Conservation (phyloP, 2,329 filamentous ascomycete species). For the Magnaporthiopsis poae region DNA sequence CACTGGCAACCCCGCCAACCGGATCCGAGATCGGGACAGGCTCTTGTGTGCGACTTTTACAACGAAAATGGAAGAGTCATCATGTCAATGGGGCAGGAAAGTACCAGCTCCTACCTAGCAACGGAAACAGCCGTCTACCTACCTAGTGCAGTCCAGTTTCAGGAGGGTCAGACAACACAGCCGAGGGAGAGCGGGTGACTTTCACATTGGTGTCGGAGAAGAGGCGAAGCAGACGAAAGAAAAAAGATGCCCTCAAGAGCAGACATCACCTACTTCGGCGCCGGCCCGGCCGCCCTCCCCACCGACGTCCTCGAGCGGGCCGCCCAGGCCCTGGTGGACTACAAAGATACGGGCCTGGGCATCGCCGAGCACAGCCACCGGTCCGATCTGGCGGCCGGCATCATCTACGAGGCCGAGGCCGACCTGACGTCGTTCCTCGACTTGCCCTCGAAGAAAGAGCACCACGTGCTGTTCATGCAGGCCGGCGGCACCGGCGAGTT, state of each 20-base stretch:
- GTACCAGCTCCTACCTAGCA: not conserved
- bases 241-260: conserved; percentile 13
- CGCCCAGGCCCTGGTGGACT: conserved; percentile 70
- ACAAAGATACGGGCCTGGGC: conserved; percentile 68
- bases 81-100: not conserved
- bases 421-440: conserved; percentile 65
- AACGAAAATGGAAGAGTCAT: not conserved
- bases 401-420: conserved; percentile 69
- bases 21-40: not conserved
- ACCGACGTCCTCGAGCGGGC: conserved; percentile 71
- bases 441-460: conserved; percentile 56
- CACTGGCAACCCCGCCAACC: not conserved
- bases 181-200: not conserved
- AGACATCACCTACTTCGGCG: conserved; percentile 53
- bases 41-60: not conserved
- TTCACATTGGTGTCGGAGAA: not conserved
- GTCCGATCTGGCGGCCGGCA: conserved; percentile 64
- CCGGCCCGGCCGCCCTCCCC: conserved; percentile 78
- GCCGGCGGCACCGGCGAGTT: conserved; percentile 81
- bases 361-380: conserved; percentile 87
- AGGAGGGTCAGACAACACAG: not conserved
- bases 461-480: conserved; percentile 83
- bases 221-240: not conserved
- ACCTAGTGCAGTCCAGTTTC: no score
- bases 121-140: no score